Evolutionary conservation across 2,329 filamentous ascomycete species (phyloP), one percentile per base, ranked within the genome.

Genomic region (Nannizziopsis barbatae): DNA sequence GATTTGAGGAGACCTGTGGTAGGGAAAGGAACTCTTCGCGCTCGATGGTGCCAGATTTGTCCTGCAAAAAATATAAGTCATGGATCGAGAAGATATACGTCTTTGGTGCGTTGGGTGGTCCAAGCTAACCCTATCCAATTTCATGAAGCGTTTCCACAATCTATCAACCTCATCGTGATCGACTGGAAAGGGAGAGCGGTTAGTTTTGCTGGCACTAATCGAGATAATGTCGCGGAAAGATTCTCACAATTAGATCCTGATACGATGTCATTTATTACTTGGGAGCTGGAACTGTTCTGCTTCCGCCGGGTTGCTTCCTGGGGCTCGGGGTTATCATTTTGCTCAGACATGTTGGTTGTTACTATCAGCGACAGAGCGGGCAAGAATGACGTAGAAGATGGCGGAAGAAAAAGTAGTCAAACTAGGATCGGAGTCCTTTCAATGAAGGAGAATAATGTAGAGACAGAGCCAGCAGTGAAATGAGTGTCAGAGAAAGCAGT

Each of bases 11-110:
- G 65, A 98, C 94, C 72, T 96, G 92, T 32, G 92, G 92, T 51
- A 98, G 80, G 62, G 86, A 92, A 56, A 98, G 81, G 69, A 98
- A 98, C 68, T 98, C 92, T 65, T 96, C 90, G 62, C 92, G 88
- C 70, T 98, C 92, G 70, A 98, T 95, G 42, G 92, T 96, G 58
- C 92, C 92, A 11, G 89, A 95, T 72, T 93, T 93, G 68, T 98
- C 90, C 90, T 95, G 57, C 17, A 33, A 32, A n/a, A 42, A 31
- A 17, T 18, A 18, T 42, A 35, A 50, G 15, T n/a, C 7, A 12
- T 1, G 37, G 12, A 15, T 17, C 20, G n/a, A 4, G 20, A 14
- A 11, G 9, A 10, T 6, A 11, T 31, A 48, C 8, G 6, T 38
- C 10, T 31, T 27, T 17, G 17, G 18, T 18, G 15, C n/a, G 45